A percentile compares a stretch with the other conserved stretches of the same genome.
These are phyloP conservation scores for Saturnispora diversa DNA, from an alignment of 805 yeast genomes.

Conservation along the genomic window DNA sequence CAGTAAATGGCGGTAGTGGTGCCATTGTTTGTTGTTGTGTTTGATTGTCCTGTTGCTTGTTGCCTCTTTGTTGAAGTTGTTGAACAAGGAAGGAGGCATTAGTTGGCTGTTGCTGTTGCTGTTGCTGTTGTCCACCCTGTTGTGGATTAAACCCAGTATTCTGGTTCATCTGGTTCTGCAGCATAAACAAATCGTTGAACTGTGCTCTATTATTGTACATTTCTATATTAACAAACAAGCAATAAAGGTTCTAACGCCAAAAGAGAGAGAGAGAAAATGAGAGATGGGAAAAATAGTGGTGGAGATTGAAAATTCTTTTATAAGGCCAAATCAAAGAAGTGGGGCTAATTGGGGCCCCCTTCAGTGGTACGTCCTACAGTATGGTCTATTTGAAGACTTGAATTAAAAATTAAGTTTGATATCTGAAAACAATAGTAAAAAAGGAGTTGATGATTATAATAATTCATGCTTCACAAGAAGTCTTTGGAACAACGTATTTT, in stretches of 20 bases:
- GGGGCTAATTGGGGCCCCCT: too few relatives aligned
- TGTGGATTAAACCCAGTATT: constrained; percentile 12
- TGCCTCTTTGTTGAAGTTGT: constrained; percentile 18
- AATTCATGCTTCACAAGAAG: constrained; percentile 7
- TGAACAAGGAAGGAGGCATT: constrained; percentile 21
- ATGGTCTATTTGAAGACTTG: too few relatives aligned
- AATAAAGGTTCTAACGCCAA: too few relatives aligned
- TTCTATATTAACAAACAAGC: too few relatives aligned
- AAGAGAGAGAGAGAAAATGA: too few relatives aligned
- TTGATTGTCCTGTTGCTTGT: constrained; percentile 7
- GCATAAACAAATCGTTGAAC: constrained; percentile 13
- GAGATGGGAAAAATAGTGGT: too few relatives aligned
- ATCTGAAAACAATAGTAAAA: too few relatives aligned
- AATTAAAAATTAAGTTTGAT: too few relatives aligned
- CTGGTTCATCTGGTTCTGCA: constrained; percentile 17
- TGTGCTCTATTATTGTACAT: constrained; percentile 11
- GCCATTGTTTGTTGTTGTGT: constrained; percentile 8
- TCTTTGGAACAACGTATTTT: constrained; percentile 22
- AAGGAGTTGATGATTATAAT: too few relatives aligned
- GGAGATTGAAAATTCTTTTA: too few relatives aligned
- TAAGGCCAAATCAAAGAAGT: too few relatives aligned
- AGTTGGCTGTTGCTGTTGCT: background rate
- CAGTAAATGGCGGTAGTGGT: constrained; percentile 8
- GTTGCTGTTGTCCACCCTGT: constrained; percentile 10
- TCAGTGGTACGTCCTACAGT: too few relatives aligned